phyloP scores from a whole-genome alignment of 768 basidiomycete species.

The Lentinula aciculospora region DNA sequence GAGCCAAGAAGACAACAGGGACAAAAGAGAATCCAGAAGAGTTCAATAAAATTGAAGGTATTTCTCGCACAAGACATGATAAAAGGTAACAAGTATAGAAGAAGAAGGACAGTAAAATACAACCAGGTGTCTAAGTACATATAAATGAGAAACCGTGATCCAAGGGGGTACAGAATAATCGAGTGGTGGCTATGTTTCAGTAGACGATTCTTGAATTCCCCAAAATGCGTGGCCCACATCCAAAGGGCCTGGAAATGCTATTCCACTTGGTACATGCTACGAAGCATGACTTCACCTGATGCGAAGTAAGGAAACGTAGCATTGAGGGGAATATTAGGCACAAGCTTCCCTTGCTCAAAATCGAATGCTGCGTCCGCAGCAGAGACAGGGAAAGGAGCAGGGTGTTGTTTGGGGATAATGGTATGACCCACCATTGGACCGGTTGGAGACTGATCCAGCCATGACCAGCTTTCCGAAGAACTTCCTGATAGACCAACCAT shows the following conservation, averaged over 20 bases:
- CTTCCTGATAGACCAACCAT: background rate
- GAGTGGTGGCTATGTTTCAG: background rate
- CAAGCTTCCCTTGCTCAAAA: background rate
- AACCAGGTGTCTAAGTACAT: background rate
- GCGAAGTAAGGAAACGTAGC: background rate
- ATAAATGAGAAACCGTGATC: background rate
- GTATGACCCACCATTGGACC: background rate
- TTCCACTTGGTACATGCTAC: background rate
- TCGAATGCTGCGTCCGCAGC: background rate
- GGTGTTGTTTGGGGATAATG: background rate
- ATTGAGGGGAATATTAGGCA: background rate
- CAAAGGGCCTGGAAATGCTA: background rate
- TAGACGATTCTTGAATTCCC: background rate
- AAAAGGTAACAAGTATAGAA: background rate
- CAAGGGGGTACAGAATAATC: background rate
- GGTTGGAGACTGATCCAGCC: conserved; percentile 8
- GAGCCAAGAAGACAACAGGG: background rate
- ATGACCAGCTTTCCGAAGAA: conserved; percentile 18
- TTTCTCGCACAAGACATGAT: background rate
- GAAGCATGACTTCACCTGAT: background rate
- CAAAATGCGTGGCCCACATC: background rate
- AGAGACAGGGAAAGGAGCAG: background rate
- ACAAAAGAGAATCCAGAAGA: background rate
- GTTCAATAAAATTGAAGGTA: background rate
- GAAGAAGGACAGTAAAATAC: background rate